Percentiles rank a stretch among this genome's conserved stretches.
phyloP scores from a whole-genome alignment of 805 yeast species.

The Yamadazyma takamatsuzukensis region DNA sequence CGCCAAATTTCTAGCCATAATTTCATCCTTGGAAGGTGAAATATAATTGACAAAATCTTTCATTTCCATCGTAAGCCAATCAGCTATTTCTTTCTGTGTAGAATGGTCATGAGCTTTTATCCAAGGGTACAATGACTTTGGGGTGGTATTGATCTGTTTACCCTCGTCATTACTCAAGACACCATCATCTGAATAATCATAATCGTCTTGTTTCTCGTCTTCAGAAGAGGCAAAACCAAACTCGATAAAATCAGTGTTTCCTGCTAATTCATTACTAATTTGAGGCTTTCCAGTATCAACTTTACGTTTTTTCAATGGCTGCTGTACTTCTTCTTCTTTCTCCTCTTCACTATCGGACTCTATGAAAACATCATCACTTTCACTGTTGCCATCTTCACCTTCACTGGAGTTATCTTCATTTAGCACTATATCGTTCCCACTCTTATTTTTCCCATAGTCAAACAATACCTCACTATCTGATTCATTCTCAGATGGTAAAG shows the following conservation, averaged over 20 bases:
- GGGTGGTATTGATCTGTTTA: slow-evolving; percentile 18
- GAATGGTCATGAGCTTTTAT: slow-evolving; percentile 73
- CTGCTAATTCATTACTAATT: slow-evolving; percentile 40
- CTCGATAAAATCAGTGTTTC: slow-evolving; percentile 52
- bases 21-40: slow-evolving; percentile 78
- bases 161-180: slow-evolving; percentile 35
- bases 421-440: too few relatives aligned
- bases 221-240: slow-evolving; percentile 50
- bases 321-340: background rate
- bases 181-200: slow-evolving; percentile 28
- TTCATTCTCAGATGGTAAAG: too few relatives aligned
- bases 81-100: slow-evolving; percentile 70
- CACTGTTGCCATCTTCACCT: background rate
- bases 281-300: slow-evolving; percentile 4
- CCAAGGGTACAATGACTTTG: slow-evolving; percentile 62
- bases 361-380: background rate
- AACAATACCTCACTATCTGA: too few relatives aligned
- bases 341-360: slow-evolving; percentile 3
- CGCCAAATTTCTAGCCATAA: slow-evolving; percentile 59
- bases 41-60: slow-evolving; percentile 80
- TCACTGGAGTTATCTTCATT: too few relatives aligned
- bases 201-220: slow-evolving; percentile 22
- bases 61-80: slow-evolving; percentile 84
- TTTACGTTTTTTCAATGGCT: slow-evolving; percentile 3
- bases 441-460: too few relatives aligned